Percentiles rank a stretch among this genome's conserved stretches.
Evolutionary conservation across 2,329 filamentous ascomycete genomes (phyloP).

Genomic region (Xylaria sp.): DNA sequence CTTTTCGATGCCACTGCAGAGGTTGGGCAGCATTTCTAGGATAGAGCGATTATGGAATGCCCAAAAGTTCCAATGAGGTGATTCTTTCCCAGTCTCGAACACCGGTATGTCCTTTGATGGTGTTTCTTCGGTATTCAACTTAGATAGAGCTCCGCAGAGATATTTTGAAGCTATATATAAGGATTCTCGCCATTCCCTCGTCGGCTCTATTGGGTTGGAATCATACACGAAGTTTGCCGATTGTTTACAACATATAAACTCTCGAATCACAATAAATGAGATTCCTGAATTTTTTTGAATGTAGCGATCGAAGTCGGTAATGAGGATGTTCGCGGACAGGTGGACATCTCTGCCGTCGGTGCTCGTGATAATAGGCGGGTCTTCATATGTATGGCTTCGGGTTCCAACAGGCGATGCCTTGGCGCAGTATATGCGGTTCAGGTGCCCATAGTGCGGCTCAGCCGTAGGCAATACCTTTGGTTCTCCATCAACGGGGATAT

Average conservation of each 20-base stretch:
- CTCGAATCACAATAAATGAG: not conserved
- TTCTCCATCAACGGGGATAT: not conserved
- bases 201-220: not conserved
- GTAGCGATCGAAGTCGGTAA: constrained; percentile 1
- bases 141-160: not conserved
- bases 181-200: not conserved
- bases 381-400: not conserved
- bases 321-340: not conserved
- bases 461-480: not conserved
- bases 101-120: not conserved
- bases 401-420: not conserved
- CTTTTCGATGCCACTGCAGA: not conserved
- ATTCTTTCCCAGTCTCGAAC: not conserved
- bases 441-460: not conserved
- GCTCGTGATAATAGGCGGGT: not conserved
- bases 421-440: not conserved
- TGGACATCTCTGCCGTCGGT: not conserved
- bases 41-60: not conserved
- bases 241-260: not conserved
- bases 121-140: not conserved
- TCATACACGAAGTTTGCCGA: not conserved
- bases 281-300: not conserved
- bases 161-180: not conserved
- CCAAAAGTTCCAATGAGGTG: not conserved
- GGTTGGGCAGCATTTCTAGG: not conserved